Conservation (phyloP, 345 rosid species). For the Gossypioides kirkii region DNA sequence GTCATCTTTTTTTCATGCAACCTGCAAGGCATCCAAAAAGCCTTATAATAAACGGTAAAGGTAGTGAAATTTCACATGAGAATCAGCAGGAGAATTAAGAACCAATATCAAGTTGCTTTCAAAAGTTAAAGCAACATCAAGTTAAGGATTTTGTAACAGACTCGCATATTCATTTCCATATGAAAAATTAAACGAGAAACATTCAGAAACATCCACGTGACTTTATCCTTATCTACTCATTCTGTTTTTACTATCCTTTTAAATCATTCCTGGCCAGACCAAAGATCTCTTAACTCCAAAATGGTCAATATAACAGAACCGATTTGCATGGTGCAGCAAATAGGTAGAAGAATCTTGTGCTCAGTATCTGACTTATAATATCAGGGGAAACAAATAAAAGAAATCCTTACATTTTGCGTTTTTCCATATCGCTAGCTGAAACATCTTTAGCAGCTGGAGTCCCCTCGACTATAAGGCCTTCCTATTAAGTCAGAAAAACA, state of each 20-base stretch:
- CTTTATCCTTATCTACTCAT: not conserved
- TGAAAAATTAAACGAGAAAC: not conserved
- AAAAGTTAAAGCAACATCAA: not conserved
- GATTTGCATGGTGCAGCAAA: not conserved
- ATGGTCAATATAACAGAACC: not conserved
- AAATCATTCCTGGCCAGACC: not conserved
- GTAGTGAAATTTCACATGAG: slow-evolving; percentile 6
- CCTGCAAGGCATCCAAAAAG: slow-evolving; percentile 37
- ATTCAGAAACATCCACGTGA: not conserved
- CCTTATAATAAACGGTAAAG: not conserved
- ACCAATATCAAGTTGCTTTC: not conserved
- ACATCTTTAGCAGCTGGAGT: slow-evolving; percentile 88
- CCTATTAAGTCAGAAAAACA: slow-evolving; percentile 40
- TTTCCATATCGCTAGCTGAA: slow-evolving; percentile 72
- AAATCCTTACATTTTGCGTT: slow-evolving; percentile 48
- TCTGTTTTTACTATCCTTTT: not conserved
- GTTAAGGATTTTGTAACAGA: not conserved
- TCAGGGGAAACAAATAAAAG: not conserved
- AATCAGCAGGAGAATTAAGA: not conserved
- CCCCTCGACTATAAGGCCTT: slow-evolving; percentile 82
- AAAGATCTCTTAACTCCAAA: not conserved
- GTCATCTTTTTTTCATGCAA: slow-evolving; percentile 75
- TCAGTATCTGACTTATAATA: not conserved
- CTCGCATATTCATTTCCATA: not conserved
- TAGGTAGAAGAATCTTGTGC: not conserved